A percentile compares a stretch with the other conserved stretches of the same genome.
Evolutionary conservation across 1,284 basidiomycete genomes (phyloP).

Genomic region (Cronartium quercuum): DNA sequence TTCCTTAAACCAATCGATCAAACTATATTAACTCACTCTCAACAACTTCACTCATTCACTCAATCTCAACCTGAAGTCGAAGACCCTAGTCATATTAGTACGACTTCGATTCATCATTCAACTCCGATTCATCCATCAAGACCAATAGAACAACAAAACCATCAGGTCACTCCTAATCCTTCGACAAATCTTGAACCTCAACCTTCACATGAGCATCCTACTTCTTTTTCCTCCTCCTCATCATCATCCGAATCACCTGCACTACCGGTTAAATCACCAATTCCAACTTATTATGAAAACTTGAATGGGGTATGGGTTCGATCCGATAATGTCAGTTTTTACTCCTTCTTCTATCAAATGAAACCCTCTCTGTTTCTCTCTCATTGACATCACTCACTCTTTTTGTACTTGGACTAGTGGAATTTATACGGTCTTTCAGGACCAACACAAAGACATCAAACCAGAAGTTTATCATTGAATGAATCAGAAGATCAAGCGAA

Average conservation of each 20-base stretch:
- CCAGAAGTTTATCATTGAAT: neutral
- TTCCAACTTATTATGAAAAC: constrained; percentile 24
- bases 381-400: neutral
- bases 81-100: no score
- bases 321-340: constrained; percentile 31
- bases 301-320: constrained; percentile 18
- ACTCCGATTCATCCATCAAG: neutral
- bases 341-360: neutral
- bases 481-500: neutral
- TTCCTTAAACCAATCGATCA: no score
- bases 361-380: neutral
- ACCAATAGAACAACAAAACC: no score
- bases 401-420: constrained; percentile 1
- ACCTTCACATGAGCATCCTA: no score
- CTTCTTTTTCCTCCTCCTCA: neutral
- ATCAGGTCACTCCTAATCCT: no score
- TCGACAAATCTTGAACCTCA: no score
- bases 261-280: neutral
- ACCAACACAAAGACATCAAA: constrained; percentile 17
- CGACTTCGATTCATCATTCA: no score
- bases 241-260: neutral
- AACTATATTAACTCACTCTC: no score
- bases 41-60: no score
- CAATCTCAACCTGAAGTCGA: no score
- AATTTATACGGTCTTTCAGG: constrained; percentile 29